Evolutionary conservation across 1,284 basidiomycete species (phyloP).

Genomic region (Uromyces viciae-fabae): DNA sequence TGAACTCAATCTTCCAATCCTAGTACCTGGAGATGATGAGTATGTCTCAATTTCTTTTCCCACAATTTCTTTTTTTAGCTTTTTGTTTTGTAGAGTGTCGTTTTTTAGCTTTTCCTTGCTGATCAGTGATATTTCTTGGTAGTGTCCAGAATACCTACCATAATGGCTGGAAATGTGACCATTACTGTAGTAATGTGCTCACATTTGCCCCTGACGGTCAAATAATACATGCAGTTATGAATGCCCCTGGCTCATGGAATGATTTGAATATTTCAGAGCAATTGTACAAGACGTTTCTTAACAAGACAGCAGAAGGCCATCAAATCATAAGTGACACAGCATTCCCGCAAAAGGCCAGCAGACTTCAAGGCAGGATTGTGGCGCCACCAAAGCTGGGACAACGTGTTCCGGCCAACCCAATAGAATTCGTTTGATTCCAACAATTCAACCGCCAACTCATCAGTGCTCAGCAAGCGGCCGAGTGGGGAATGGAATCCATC

Average conservation of each 20-base stretch:
- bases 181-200: not conserved
- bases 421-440: constrained; percentile 49
- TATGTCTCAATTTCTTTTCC: constrained; percentile 48
- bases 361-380: constrained; percentile 54
- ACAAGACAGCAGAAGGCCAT: constrained; percentile 55
- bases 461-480: constrained; percentile 57
- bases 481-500: constrained; percentile 59
- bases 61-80: too few relatives aligned
- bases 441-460: constrained; percentile 55
- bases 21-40: constrained; percentile 54
- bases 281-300: constrained; percentile 56
- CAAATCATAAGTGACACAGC: constrained; percentile 59
- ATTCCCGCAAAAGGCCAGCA: constrained; percentile 56
- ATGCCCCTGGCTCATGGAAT: constrained; percentile 61
- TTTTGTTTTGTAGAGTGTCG: too few relatives aligned
- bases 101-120: not conserved
- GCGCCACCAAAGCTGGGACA: constrained; percentile 57
- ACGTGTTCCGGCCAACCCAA: constrained; percentile 50
- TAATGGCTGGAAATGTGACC: not conserved
- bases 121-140: too few relatives aligned
- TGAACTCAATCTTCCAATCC: constrained; percentile 52
- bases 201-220: not conserved
- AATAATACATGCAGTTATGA: constrained; percentile 56
- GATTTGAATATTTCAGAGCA: constrained; percentile 57
- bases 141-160: not conserved